Conservation (phyloP, 108 stramenopile species). For the Nitzschia sp. region DNA sequence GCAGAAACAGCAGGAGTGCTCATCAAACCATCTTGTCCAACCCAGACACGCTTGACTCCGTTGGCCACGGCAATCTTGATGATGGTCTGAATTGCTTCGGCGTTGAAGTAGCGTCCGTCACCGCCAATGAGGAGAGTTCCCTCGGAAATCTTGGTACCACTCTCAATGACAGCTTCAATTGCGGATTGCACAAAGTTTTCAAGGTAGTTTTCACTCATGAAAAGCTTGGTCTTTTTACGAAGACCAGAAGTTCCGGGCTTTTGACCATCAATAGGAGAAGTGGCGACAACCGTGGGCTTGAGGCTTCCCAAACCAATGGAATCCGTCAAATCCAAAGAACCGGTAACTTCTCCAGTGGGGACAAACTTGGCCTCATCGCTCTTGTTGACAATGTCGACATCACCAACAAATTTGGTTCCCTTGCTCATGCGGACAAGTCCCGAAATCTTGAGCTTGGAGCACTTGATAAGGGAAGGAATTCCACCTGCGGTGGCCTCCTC, state of each 20-base stretch:
- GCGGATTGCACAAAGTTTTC: constrained; percentile 99
- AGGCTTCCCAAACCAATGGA: constrained; percentile 85
- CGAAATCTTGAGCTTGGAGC: constrained; percentile 86
- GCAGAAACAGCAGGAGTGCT: constrained; percentile 98
- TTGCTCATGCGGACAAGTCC: constrained; percentile 86
- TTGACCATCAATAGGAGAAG: constrained; percentile 95
- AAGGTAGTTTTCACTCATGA: constrained; percentile 93
- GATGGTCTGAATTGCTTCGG: constrained; percentile 94
- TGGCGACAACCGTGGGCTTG: constrained; percentile 67
- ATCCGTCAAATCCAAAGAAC: constrained; percentile 85
- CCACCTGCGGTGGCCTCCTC: constrained; percentile 87
- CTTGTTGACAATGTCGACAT: constrained; percentile 83
- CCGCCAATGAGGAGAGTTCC: constrained; percentile 95
- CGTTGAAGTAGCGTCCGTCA: constrained; percentile 98
- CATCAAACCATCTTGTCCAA: constrained; percentile 95
- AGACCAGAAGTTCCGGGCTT: constrained; percentile 99
- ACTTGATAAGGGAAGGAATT: constrained; percentile 89
- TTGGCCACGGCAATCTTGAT: constrained; percentile 96
- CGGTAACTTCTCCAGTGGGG: constrained; percentile 79
- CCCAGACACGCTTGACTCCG: constrained; percentile 94
- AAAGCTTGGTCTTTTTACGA: constrained; percentile 97
- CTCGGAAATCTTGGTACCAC: constrained; percentile 82
- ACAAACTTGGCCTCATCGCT: constrained; percentile 90
- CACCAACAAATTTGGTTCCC: constrained; percentile 86
- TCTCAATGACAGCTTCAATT: constrained; percentile 87